These are phyloP conservation scores for Penicillium sp. DNA, from an alignment of 2,329 filamentous ascomycete species.

Conservation along the genomic window DNA sequence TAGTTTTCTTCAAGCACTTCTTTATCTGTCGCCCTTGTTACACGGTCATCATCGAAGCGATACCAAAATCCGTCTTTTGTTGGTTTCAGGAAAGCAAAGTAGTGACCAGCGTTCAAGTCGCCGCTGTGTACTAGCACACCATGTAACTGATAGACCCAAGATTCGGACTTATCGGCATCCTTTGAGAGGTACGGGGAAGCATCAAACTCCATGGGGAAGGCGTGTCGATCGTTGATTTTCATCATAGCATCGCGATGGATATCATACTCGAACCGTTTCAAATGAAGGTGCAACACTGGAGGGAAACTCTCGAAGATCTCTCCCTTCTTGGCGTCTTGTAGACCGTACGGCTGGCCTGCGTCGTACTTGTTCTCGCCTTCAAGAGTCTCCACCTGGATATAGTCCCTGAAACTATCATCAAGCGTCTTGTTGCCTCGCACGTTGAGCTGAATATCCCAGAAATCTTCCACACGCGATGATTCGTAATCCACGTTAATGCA, in stretches of 20 bases:
- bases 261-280: slow-evolving; percentile 98
- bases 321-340: slow-evolving; percentile 96
- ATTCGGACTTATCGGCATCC: slow-evolving; percentile 82
- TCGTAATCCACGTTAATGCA: slow-evolving; percentile 99
- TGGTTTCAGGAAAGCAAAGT: slow-evolving; percentile 96
- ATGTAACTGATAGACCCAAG: slow-evolving; percentile 91
- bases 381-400: slow-evolving; percentile 94
- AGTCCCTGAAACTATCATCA: slow-evolving; percentile 93
- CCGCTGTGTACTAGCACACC: slow-evolving; percentile 96
- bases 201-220: slow-evolving; percentile 56
- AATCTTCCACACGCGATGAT: slow-evolving; percentile 93
- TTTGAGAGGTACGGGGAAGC: slow-evolving; percentile 85
- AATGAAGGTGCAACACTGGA: slow-evolving; percentile 88
- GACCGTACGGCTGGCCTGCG: slow-evolving; percentile 83
- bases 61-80: slow-evolving; percentile 93
- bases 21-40: slow-evolving; percentile 88
- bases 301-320: slow-evolving; percentile 97
- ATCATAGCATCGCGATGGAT: slow-evolving; percentile 96
- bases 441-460: slow-evolving; percentile 98
- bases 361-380: slow-evolving; percentile 99
- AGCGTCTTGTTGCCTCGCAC: slow-evolving; percentile 92
- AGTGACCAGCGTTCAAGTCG: slow-evolving; percentile 95
- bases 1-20: slow-evolving; percentile 97
- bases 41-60: slow-evolving; percentile 95
- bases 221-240: slow-evolving; percentile 72